Percentiles rank a stretch among this genome's conserved stretches.
Conservation (phyloP, 1,139 yeast species). For the Nakaseomyces sp. region DNA sequence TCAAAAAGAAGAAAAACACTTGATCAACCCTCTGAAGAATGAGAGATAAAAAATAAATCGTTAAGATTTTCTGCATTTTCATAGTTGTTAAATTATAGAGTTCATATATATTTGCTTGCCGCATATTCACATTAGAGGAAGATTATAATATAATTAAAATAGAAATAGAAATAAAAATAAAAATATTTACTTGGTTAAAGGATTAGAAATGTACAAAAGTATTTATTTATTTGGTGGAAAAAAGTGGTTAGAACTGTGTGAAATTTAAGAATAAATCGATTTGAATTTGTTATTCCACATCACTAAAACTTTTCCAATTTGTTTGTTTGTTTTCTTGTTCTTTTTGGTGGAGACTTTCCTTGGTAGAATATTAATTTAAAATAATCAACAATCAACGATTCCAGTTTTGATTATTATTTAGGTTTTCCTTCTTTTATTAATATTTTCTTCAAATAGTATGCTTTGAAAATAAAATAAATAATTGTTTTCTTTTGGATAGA, state of each 20-base stretch:
- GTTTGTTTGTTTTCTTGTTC: not conserved
- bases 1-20: constrained; percentile 51
- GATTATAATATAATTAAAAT: too few relatives aligned
- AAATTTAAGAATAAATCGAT: too few relatives aligned
- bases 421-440: not conserved
- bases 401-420: not conserved
- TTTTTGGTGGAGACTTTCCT: not conserved
- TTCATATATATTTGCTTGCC: too few relatives aligned
- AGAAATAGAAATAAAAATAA: not conserved
- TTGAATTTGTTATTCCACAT: too few relatives aligned
- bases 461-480: not conserved
- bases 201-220: not conserved
- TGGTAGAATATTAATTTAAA: not conserved
- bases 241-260: not conserved
- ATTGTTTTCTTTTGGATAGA: not conserved
- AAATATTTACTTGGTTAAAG: not conserved
- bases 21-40: not conserved
- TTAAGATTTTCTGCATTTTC: not conserved
- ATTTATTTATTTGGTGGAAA: not conserved
- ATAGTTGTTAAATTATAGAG: too few relatives aligned
- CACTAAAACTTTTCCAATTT: too few relatives aligned
- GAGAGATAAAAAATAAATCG: not conserved
- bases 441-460: not conserved
- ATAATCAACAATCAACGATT: not conserved
- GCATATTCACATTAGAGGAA: too few relatives aligned